Base-by-base conservation (phyloP, 2,329 filamentous ascomycete genomes). In the Hymenoscyphus linearis region DNA sequence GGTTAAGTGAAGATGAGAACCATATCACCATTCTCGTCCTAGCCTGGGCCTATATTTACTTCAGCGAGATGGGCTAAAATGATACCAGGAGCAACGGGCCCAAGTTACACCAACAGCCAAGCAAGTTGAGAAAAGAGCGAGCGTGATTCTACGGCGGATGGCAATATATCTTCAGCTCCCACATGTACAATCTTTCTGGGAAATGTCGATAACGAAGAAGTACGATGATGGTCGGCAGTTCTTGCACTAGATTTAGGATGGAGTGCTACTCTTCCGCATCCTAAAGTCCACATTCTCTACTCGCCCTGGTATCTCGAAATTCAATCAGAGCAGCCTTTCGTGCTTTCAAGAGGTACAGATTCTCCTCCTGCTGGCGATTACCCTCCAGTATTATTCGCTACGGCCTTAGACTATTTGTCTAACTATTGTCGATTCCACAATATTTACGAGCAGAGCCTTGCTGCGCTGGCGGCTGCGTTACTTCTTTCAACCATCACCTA, bases 41-140 rank as follows among this genome's bases (percentile, higher is more conserved):
- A 47, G 67, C 69, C 18, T 72, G 70, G 69, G 61, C 69, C 16
- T 71, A 73, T 56, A 66, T 71, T n/a, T 67, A n/a, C 72, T 44
- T 71, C 71, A n/a, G 69, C 71, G 27, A 62, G 67, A 64, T 73
- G 70, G 68, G 70, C 70, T 6, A 69, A 73, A 60, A 59, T 72
- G 52, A 69, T 73, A 35, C 67, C 69, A 25, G 66, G 60, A 13
- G 52, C 0, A 18, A 34, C 27, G 56, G 58, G 0, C 60, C 62
- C 44, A 40, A 60, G 40, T n/a, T 70, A 68, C 57, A 64, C 52
- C 52, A 60, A 60, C 59, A 62, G 4, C 27, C 31, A 62, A 47
- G 65, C 62, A 22, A 60, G 60, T 55, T 67, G 59, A 64, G 57
- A 60, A 36, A 44, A 54, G 18, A 25, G 58, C 52, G 54, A 36